Percentiles rank a stretch among this genome's conserved stretches.
Conservation (phyloP, 148 eudicot genomes). For the Rhododendron ovatum region DNA sequence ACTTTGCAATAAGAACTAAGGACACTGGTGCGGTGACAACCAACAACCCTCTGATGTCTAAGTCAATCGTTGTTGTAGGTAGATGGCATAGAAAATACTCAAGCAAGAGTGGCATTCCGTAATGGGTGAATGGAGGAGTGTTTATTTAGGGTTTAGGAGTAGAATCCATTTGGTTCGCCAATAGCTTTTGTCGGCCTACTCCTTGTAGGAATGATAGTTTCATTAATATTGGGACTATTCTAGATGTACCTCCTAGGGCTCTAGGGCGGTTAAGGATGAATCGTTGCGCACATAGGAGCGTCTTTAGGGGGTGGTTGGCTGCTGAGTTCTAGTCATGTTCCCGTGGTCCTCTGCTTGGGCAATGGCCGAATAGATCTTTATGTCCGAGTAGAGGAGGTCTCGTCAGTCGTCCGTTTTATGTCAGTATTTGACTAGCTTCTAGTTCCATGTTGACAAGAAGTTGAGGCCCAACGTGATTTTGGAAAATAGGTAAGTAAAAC, state of each 20-base stretch:
- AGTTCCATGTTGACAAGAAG: neutral
- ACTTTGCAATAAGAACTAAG: too few relatives aligned
- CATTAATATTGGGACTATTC: neutral
- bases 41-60: too few relatives aligned
- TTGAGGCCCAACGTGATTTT: neutral
- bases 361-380: neutral
- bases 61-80: too few relatives aligned
- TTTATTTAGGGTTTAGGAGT: too few relatives aligned
- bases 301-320: neutral
- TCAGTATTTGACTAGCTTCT: neutral
- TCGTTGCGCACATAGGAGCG: neutral
- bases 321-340: neutral
- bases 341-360: neutral
- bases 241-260: neutral
- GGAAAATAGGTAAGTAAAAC: neutral
- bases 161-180: too few relatives aligned
- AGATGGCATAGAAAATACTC: too few relatives aligned
- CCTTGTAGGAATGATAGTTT: too few relatives aligned
- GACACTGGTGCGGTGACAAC: too few relatives aligned
- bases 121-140: too few relatives aligned
- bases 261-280: neutral
- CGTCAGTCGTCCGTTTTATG: neutral
- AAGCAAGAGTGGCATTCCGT: too few relatives aligned
- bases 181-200: too few relatives aligned
- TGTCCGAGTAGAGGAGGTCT: neutral